phyloP scores from a whole-genome alignment of 768 basidiomycete genomes.

The Suillus lakei region DNA sequence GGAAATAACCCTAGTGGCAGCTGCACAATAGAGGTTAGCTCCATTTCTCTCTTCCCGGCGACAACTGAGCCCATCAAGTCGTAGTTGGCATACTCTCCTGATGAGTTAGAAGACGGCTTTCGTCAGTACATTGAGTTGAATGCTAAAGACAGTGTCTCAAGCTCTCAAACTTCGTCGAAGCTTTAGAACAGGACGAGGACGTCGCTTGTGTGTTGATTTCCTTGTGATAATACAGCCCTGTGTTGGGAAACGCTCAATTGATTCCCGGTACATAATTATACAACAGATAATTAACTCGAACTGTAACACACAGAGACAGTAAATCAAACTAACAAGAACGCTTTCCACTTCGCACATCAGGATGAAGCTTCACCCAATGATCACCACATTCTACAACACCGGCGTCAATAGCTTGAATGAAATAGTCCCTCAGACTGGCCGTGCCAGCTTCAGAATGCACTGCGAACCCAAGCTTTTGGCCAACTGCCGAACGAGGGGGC shows the following conservation, averaged over 20 bases:
- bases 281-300: background rate
- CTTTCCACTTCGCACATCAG: background rate
- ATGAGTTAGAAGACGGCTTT: no score
- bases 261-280: constrained; percentile 15
- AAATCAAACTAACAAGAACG: background rate
- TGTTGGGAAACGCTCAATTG: constrained; percentile 22
- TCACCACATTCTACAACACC: constrained; percentile 48
- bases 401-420: constrained; percentile 40
- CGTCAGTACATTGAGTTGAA: no score
- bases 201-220: constrained; percentile 35
- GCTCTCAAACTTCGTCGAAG: no score
- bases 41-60: background rate
- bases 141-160: no score
- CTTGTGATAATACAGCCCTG: constrained; percentile 21
- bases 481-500: constrained; percentile 45
- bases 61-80: background rate
- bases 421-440: constrained; percentile 46
- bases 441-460: constrained; percentile 47
- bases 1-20: background rate
- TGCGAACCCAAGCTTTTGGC: constrained; percentile 32
- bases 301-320: background rate
- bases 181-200: no score
- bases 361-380: constrained; percentile 35
- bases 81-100: background rate
- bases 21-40: background rate